These are phyloP conservation scores for Pyrenochaeta sp. DNA, from an alignment of 2,329 filamentous ascomycete genomes.

Conservation along the genomic window DNA sequence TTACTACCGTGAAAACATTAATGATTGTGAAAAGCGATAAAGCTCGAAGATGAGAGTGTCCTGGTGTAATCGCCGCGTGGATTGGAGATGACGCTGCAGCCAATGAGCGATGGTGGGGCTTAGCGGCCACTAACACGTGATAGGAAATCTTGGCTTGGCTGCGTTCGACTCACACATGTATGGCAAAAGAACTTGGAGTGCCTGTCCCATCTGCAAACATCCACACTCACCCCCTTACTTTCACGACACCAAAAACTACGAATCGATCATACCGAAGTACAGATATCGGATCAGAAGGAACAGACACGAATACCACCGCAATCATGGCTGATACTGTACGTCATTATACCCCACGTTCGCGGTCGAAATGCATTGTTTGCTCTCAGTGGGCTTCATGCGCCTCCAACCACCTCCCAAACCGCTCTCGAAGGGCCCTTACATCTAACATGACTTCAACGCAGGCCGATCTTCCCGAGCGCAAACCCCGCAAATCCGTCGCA, in stretches of 20 bases:
- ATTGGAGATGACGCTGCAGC: conserved; percentile 26
- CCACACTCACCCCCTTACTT: conserved; percentile 1
- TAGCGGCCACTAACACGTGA: conserved; percentile 24
- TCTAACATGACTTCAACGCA: conserved; percentile 42
- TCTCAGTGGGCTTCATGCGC: background rate
- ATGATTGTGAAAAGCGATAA: conserved; percentile 8
- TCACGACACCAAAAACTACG: conserved; percentile 9
- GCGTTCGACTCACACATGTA: conserved; percentile 28
- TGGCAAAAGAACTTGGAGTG: conserved; percentile 15
- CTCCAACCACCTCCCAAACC: background rate
- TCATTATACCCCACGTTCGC: conserved; percentile 37
- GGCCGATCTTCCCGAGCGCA: conserved; percentile 64
- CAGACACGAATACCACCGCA: conserved; percentile 45
- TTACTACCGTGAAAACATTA: conserved; percentile 33
- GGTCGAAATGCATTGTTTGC: conserved; percentile 28
- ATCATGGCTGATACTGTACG: conserved; percentile 62
- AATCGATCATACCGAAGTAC: background rate
- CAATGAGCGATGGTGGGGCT: conserved; percentile 40
- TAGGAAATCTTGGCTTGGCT: conserved; percentile 23
- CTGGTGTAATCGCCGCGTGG: conserved; percentile 11
- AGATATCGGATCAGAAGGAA: conserved; percentile 6
- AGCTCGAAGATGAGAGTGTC: conserved; percentile 9
- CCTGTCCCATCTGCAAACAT: background rate
- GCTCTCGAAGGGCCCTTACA: background rate
- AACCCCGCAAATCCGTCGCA: conserved; percentile 90